Evolutionary conservation across 2,329 filamentous ascomycete genomes (phyloP), one percentile per base, ranked within the genome.

Genomic region (Pseudocercospora macadamiae): DNA sequence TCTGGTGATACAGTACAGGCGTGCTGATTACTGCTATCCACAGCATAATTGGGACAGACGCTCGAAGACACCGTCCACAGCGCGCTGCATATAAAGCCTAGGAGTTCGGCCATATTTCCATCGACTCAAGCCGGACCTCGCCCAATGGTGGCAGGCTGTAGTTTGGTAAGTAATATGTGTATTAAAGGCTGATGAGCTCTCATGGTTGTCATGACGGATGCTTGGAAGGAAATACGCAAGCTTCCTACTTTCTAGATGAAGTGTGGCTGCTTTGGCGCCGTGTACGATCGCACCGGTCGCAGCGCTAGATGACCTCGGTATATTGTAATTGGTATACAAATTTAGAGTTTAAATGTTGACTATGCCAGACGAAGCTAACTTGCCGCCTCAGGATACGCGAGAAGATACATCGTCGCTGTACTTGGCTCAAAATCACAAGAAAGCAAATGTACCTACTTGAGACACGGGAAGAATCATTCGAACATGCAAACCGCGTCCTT

Each of bases 1-100:
- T 51, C 51, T 51, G 32, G 51, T 18, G 51, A 51, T 23, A 59
- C 51, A 12, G 51, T 42, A 30, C 56, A 59, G 26, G 48, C 48
- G 23, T 23, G 19, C 26, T 47, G 42, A 47, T 21, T 47, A 21
- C 42, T 47, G 6, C 19, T 47, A 12, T 26, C 42, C 12, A 25
- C 42, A 12, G 23, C 42, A 47, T 47, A 47, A 5, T 47, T 14
- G 14, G 42, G 21, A 21, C 42, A 47, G 14, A 47, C 14, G 42
- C 42, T 47, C 19, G 42, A 26, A 14, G 42, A 47, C 19, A 47
- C 23, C 9, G 23, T 14, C 18, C 23, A 21, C 14, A 47, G 23
- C 21, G 23, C 42, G 42, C 42, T 47, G 23, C 42, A 47, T 6
- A 47, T 18, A 21, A 47, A 14, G 8, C 42, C 42, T 14, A 47